These are phyloP conservation scores for Umbelopsis sp. DNA, from an alignment of 371 early-diverging fungal genomes.

Conservation along the genomic window DNA sequence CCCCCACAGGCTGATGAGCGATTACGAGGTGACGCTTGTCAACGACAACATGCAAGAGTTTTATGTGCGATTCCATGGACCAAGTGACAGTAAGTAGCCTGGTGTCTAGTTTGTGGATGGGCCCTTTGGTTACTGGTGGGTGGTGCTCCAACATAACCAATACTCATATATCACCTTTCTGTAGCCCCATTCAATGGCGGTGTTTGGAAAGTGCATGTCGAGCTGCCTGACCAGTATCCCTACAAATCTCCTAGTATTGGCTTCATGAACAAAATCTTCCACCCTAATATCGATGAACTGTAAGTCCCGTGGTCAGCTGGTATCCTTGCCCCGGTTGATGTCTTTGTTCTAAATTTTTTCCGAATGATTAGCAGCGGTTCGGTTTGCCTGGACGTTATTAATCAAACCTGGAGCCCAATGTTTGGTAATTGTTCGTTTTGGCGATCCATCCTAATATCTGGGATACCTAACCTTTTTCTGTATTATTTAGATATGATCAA, in stretches of 20 bases:
- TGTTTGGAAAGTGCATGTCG: slow-evolving; percentile 97
- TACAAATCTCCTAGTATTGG: slow-evolving; percentile 99
- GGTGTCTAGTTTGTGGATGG: too few species aligned
- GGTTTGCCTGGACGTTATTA: slow-evolving; percentile 99
- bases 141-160: slow-evolving; percentile 19
- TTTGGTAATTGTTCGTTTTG: slow-evolving; percentile 70
- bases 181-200: slow-evolving; percentile 94
- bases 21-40: slow-evolving; percentile 97
- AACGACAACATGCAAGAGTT: slow-evolving; percentile 99
- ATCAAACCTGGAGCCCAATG: slow-evolving; percentile 99
- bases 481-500: slow-evolving; percentile 87
- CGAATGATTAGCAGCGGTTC: slow-evolving; percentile 84
- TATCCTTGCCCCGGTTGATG: background rate
- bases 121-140: too few species aligned
- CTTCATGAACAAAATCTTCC: slow-evolving; percentile 99
- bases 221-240: slow-evolving; percentile 98
- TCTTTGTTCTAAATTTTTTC: slow-evolving; percentile 7
- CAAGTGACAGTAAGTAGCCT: slow-evolving; percentile 83
- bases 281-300: slow-evolving; percentile 99
- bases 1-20: slow-evolving; percentile 88
- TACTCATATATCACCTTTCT: slow-evolving; percentile 11
- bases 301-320: slow-evolving; percentile 43
- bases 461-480: background rate
- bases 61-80: slow-evolving; percentile 93
- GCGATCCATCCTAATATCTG: background rate